Evolutionary conservation across 2,329 filamentous ascomycete species (phyloP).

Genomic region (Madurella fahalii): DNA sequence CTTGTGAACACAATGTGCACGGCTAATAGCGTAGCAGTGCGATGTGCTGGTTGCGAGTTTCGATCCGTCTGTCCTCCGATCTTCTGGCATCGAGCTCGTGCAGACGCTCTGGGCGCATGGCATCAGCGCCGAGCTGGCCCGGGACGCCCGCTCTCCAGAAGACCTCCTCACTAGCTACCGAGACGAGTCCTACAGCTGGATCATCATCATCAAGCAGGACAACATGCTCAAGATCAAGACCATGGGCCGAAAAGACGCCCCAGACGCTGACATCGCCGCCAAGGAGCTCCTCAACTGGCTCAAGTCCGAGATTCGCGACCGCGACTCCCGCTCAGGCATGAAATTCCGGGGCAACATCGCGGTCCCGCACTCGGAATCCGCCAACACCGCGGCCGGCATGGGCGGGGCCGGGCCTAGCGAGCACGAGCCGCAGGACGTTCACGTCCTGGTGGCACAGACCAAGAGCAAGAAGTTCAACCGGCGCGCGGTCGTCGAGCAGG

Average conservation of each 20-base stretch:
- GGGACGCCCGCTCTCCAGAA: slow-evolving; percentile 73
- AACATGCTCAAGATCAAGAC: slow-evolving; percentile 76
- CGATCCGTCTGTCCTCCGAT: slow-evolving; percentile 70
- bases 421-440: slow-evolving; percentile 66
- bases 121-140: slow-evolving; percentile 83
- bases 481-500: slow-evolving; percentile 78
- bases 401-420: slow-evolving; percentile 16
- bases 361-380: slow-evolving; percentile 14
- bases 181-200: slow-evolving; percentile 77
- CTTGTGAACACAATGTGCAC: neutral
- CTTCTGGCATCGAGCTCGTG: slow-evolving; percentile 71
- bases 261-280: slow-evolving; percentile 70
- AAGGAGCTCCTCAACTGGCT: slow-evolving; percentile 76
- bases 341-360: slow-evolving; percentile 11
- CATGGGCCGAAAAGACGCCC: slow-evolving; percentile 68
- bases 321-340: slow-evolving; percentile 45
- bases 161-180: slow-evolving; percentile 73
- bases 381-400: slow-evolving; percentile 1
- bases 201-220: slow-evolving; percentile 80
- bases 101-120: slow-evolving; percentile 76
- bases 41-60: slow-evolving; percentile 90
- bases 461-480: slow-evolving; percentile 90
- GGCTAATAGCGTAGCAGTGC: slow-evolving; percentile 49
- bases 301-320: slow-evolving; percentile 75
- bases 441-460: slow-evolving; percentile 77